Percentiles rank a stretch among this genome's conserved stretches.
Evolutionary conservation across 148 eudicot genomes (phyloP).

Genomic region (Selenicereus undatus): DNA sequence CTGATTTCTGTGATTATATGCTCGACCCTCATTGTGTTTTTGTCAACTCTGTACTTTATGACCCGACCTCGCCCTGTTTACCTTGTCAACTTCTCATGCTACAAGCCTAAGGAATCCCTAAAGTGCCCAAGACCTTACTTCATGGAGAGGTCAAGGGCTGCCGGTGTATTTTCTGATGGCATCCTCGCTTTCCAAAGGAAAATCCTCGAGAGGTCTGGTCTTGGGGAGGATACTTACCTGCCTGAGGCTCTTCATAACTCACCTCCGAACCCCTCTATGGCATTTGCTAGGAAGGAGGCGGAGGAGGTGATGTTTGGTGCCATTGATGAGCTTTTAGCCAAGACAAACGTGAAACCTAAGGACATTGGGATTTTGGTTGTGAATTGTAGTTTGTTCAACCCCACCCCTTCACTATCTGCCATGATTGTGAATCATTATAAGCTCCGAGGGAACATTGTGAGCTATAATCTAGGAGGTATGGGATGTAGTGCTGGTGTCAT

Average conservation of each 20-base stretch:
- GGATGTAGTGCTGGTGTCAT: conserved; percentile 19
- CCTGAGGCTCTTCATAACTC: background rate
- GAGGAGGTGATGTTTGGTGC: conserved; percentile 14
- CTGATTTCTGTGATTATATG: background rate
- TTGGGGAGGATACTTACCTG: conserved; percentile 18
- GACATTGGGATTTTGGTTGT: conserved; percentile 19
- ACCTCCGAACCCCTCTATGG: conserved; percentile 9
- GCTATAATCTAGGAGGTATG: conserved; percentile 18
- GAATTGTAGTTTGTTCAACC: conserved; percentile 8
- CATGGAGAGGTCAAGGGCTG: background rate
- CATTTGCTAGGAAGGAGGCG: conserved; percentile 17
- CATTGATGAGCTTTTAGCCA: conserved; percentile 14
- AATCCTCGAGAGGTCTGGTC: conserved; percentile 16
- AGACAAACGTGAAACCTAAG: conserved; percentile 13
- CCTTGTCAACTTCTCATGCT: conserved; percentile 19
- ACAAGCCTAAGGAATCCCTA: conserved; percentile 7
- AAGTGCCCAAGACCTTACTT: conserved; percentile 1
- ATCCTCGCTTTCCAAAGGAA: conserved; percentile 18
- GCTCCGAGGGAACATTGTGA: conserved; percentile 16
- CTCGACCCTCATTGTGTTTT: conserved; percentile 1
- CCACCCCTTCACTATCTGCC: conserved; percentile 19
- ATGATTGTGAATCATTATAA: conserved; percentile 18
- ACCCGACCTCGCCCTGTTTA: conserved; percentile 15
- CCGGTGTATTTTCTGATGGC: conserved; percentile 8
- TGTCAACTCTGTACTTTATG: background rate